A percentile compares a stretch with the other conserved stretches of the same genome.
Evolutionary conservation across 169 alveolate genomes (phyloP).

Genomic region (Pseudocohnilembus persalinus): DNA sequence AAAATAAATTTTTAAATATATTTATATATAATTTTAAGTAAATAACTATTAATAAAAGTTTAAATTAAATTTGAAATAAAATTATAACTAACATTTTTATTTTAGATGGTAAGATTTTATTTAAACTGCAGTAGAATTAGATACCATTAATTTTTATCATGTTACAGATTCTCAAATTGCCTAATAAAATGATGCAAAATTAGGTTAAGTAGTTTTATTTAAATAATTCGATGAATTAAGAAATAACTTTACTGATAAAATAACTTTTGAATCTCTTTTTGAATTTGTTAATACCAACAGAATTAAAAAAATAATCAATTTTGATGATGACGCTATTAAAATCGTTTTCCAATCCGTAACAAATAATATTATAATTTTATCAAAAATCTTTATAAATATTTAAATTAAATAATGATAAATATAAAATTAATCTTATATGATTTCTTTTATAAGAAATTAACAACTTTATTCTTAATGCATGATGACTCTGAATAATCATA

Average conservation of each 20-base stretch:
- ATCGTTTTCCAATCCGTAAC: slow-evolving; percentile 57
- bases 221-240: background rate
- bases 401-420: too few species aligned
- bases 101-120: background rate
- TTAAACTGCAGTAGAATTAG: background rate
- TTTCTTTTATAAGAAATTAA: background rate
- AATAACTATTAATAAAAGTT: too few species aligned
- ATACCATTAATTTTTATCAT: background rate
- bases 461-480: slow-evolving; percentile 66
- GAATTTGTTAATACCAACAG: slow-evolving; percentile 50
- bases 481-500: slow-evolving; percentile 50
- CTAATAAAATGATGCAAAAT: background rate
- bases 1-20: too few species aligned
- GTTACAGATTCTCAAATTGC: background rate
- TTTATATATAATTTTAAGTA: too few species aligned
- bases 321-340: slow-evolving; percentile 68
- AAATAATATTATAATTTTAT: background rate
- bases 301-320: slow-evolving; percentile 55
- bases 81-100: too few species aligned
- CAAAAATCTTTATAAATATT: too few species aligned
- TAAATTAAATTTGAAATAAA: too few species aligned
- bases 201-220: background rate
- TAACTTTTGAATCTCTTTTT: background rate
- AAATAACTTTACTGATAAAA: background rate
- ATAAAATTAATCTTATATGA: too few species aligned